Base-by-base conservation (phyloP, 2,329 filamentous ascomycete genomes). In the Dendryphion nanum region DNA sequence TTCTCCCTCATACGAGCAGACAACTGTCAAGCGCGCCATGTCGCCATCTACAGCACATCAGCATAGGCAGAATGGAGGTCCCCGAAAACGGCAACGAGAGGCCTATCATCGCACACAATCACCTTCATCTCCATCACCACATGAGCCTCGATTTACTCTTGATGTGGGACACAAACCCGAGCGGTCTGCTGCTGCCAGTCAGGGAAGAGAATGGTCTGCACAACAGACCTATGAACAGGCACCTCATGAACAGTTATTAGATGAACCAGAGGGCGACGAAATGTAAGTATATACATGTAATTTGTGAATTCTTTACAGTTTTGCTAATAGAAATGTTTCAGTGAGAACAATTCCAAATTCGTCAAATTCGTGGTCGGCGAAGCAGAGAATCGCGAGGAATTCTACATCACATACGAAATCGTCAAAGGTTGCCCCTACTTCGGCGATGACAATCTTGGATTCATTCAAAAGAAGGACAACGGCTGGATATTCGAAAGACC, bases 331-430 rank as follows among this genome's bases (percentile, higher is more conserved):
- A 30, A 10, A 17, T 16, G 12, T 17, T 8, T 10, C 29, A 17
- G 29, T 8, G 16, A 30, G 8, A 15, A 30, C 17, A 14, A 19
- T 15, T 6, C 18, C n/a, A 41, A 52, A 2, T 57, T 51, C 18
- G 53, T 61, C 0, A 38, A 51, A 26, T 35, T 60, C 2, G 31
- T 41, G 1, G 39, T 59, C 5, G 59, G 59, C 3, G n/a, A n/a
- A n/a, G n/a, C n/a, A n/a, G 40, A 43, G 2, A 28, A 51, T 2
- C 15, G 33, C 4, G 35, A 53, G 13, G 14, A 44, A 13, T 41
- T 48, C 15, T 38, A 30, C 0, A 39, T 59, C 3, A 48, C 29
- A 2, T 47, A 41, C 19, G 14, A 36, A 7, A 20, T 40, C 17
- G 14, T 61, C 1, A 48, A 49, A 35, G 21, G 45, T 5, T 41